Conservation (phyloP, 75 land plant species). For the Azolla pinnata region DNA sequence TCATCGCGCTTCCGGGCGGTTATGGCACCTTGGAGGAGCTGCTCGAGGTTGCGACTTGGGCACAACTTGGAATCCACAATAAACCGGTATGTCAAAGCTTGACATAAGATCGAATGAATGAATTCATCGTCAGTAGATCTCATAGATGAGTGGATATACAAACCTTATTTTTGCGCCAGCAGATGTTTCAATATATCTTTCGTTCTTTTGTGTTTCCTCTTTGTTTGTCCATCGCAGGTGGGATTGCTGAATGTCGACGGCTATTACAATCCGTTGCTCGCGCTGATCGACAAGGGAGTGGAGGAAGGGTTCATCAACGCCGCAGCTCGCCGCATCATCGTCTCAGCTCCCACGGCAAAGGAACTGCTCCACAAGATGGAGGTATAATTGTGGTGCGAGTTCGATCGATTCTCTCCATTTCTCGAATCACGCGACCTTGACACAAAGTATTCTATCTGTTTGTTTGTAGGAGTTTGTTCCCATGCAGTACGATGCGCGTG, state of each 20-base stretch:
- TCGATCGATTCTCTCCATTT: background rate
- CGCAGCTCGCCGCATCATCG: conserved; percentile 49
- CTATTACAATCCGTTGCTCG: conserved; percentile 66
- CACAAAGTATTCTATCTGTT: background rate
- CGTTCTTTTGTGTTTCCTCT: too few relatives aligned
- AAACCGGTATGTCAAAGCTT: too few relatives aligned
- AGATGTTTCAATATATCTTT: too few relatives aligned
- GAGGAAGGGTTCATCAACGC: conserved; percentile 80
- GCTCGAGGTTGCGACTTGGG: conserved; percentile 53
- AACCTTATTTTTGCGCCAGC: too few relatives aligned
- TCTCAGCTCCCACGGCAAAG: conserved; percentile 67
- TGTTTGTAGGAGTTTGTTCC: background rate
- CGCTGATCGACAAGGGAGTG: conserved; percentile 72
- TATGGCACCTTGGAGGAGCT: conserved; percentile 68
- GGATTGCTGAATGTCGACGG: conserved; percentile 89
- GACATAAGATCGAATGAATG: too few relatives aligned
- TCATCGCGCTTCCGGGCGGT: conserved; percentile 73
- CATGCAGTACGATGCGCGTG: background rate
- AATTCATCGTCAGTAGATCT: too few relatives aligned
- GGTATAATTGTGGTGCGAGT: conserved; percentile 23
- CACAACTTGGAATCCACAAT: conserved; percentile 66
- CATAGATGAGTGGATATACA: too few relatives aligned
- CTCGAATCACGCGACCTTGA: background rate
- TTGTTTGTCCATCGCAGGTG: conserved; percentile 51
- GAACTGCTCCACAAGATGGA: conserved; percentile 65